Base-by-base conservation (phyloP, 1,139 yeast genomes). In the Sugiyamaella paludigena region DNA sequence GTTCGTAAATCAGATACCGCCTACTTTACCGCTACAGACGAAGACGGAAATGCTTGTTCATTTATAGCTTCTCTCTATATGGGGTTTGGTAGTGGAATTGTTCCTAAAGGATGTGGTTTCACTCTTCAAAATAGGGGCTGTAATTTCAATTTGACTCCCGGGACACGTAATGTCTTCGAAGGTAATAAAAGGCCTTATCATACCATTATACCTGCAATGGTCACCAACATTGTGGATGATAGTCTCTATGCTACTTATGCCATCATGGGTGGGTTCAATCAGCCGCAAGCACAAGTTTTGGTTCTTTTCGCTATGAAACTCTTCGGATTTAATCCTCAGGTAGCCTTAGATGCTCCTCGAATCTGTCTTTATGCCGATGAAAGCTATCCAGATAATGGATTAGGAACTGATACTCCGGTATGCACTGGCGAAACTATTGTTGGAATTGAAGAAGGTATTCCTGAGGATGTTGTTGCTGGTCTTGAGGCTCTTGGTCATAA, bases 191-290 rank as follows among this genome's bases (percentile, higher is more conserved):
- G 95, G 53, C 85, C 92, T 0, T 87, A 86, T 66, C 95, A 87
- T 61, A 87, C 95, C 0, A 87, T 87, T 54, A 86, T 87, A 51
- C 95, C 95, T 0, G 88, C 89, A 0, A 78, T 86, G 83, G 79
- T 86, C 32, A 81, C 87, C 6, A 60, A 65, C 10, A 51, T 54
- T 24, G 71, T 71, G 4, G 59, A 56, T 26, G 73, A 71, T 35
- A 72, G 71, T 6, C 68, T 87, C 27, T 83, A 76, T 62, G 91
- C 91, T 0, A 72, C 85, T 2, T 84, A 79, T 60, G 95, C 95
- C 31, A 87, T 85, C 57, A 87, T 86, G 91, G 95, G 95, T 19
- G 95, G 92, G 29, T 87, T 81, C 69, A 86, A 84, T 72, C 95
- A 87, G 64, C 95, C 95, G 1, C 88, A 84, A 56, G 91, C 92